Evolutionary conservation across 2,329 filamentous ascomycete genomes (phyloP), one percentile per base, ranked within the genome.

Genomic region (Aspergillus ibericus): DNA sequence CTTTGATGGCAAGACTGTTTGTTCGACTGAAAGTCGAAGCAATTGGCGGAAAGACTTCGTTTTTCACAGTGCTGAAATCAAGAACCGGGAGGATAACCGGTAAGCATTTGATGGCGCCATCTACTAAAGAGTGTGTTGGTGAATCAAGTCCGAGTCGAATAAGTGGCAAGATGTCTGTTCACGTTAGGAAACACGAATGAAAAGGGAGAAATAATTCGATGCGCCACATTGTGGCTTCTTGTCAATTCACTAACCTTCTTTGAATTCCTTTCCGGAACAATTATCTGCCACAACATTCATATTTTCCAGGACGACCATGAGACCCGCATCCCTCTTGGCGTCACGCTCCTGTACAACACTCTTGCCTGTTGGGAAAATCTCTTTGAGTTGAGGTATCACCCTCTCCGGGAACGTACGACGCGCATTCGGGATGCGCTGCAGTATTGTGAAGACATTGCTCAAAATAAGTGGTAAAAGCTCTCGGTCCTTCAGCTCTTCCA

Each of bases 21-120:
- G 95, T 99, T 71, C 90, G 93, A 66, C 89, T 92, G 71, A 99
- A 99, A 0, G 97, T 95, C 8, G 83, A 80, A 1, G 93, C 91
- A 63, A 99, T 90, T 1, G 96, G 88, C 0, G 95, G 95, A 73
- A 99, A 99, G 1, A 99, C 83, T 63, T 98, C 93, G 67, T 96
- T 95, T 76, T 98, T 99, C 68, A 97, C 93, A 0, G 93, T 98
- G 65, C 89, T 96, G 66, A 97, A 98, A 75, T 99, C 95, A 7
- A 99, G 85, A 2, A 95, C 86, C 0, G 92, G 91, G 5, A 98
- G 79, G n/a, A 97, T 85, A 1, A 86, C 82, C 1, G 92, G 88
- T 5, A 99, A 78, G 27, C 88, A 90, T 51, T 89, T 85, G 13
- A 99, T 81, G 2, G 92, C 88, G 4, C 90, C 89, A 75, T 98